phyloP scores from a whole-genome alignment of 768 basidiomycete species.

The Russula lepida region DNA sequence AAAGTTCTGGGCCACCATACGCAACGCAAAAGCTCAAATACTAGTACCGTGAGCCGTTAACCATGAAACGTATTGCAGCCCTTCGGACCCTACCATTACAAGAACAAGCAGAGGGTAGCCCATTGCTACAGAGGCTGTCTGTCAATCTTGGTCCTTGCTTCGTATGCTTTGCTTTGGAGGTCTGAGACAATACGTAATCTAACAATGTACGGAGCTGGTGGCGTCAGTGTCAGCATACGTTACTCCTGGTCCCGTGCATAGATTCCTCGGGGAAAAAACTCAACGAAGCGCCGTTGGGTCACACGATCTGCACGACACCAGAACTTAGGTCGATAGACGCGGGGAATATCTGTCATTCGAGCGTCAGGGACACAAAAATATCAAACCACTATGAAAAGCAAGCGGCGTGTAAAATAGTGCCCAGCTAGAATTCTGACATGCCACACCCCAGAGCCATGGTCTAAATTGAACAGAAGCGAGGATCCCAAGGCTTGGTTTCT shows the following conservation, averaged over 20 bases:
- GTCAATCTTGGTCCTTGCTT: neutral
- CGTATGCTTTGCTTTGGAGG: too few relatives aligned
- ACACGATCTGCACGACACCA: neutral
- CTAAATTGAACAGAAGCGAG: neutral
- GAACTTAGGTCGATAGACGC: neutral
- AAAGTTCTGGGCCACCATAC: neutral
- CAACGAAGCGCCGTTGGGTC: neutral
- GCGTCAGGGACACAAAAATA: neutral
- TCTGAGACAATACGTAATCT: neutral
- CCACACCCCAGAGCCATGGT: neutral
- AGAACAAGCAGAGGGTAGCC: neutral
- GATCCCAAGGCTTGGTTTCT: neutral
- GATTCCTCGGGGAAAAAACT: neutral
- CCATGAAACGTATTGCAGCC: neutral
- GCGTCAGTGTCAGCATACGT: neutral
- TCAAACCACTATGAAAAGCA: neutral
- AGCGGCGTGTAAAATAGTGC: neutral
- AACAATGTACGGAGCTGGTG: neutral
- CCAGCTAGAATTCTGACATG: neutral
- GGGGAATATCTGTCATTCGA: neutral
- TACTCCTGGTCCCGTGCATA: neutral
- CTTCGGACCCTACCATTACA: neutral
- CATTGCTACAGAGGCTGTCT: neutral
- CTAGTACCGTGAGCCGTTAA: neutral
- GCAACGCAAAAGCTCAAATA: neutral